Base-by-base conservation (phyloP, 1,284 basidiomycete species). In the Cutaneotrichosporon arboriforme region DNA sequence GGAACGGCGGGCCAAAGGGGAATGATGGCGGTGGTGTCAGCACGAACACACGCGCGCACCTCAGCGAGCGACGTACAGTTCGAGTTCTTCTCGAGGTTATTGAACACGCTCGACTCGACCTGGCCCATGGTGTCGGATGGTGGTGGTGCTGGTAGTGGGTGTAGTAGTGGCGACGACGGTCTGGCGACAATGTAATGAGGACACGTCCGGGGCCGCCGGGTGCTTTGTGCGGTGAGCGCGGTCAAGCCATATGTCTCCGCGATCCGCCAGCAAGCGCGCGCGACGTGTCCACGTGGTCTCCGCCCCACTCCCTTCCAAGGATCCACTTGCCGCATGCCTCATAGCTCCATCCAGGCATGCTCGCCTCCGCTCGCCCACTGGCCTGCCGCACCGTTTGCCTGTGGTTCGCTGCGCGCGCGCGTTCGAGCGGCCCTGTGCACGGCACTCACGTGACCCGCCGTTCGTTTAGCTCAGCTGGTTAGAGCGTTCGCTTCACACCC, bases 31-130 rank as follows among this genome's bases (percentile, higher is more conserved):
- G n/a, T n/a, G n/a, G n/a, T n/a, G n/a, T n/a, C n/a, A n/a, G n/a
- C n/a, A n/a, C n/a, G n/a, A n/a, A n/a, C n/a, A n/a, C n/a, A n/a
- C n/a, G n/a, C n/a, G n/a, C n/a, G n/a, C n/a, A n/a, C n/a, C n/a
- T n/a, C n/a, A n/a, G n/a, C 26, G 26, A 5, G 26, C 26, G 26
- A 70, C 74, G 43, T 45, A 76, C 74, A 76, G 57, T 76, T 76
- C 26, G 74, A 74, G 55, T 68, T 71, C 66, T 69, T 68, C 66
- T 76, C 73, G 46, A 76, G 62, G 42, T 68, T 71, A 59, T 67
- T 68, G 64, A 74, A 72, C 36, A 76, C 72, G 52, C 66, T 65
- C 45, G 72, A 74, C 59, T 73, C 74, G 35, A 67, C 74, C 58
- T 74, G 73, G 58, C 74, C 74, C 74, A 76, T 76, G 33, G 22